These are phyloP conservation scores for Mytilinidion resinicola DNA, from an alignment of 495 filamentous ascomycete species.

Conservation along the genomic window DNA sequence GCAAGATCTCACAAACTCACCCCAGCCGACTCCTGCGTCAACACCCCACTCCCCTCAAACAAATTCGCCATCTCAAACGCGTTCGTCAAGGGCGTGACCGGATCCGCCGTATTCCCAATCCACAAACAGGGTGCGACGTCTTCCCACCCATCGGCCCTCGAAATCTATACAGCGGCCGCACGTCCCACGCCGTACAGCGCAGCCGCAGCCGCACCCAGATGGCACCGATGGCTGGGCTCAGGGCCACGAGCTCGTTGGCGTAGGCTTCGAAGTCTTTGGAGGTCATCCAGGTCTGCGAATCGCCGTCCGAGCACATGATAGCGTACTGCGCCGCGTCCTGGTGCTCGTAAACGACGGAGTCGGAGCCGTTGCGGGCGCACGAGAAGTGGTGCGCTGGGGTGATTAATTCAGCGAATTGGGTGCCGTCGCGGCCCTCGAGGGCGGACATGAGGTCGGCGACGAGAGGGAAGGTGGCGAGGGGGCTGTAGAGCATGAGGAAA, in stretches of 20 bases:
- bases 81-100: slow-evolving; percentile 46
- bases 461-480: slow-evolving; percentile 50
- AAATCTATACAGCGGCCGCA: slow-evolving; percentile 54
- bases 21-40: slow-evolving; percentile 51
- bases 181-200: slow-evolving; percentile 42
- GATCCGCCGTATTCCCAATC: slow-evolving; percentile 51
- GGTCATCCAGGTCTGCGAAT: slow-evolving; percentile 39
- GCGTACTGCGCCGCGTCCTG: slow-evolving; percentile 36
- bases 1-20: slow-evolving; percentile 20
- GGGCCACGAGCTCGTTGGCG: slow-evolving; percentile 40
- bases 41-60: slow-evolving; percentile 47
- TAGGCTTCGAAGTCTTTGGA: slow-evolving; percentile 43
- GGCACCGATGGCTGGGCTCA: slow-evolving; percentile 49
- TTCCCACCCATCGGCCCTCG: slow-evolving; percentile 43
- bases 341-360: neutral
- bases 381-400: slow-evolving; percentile 18
- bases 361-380: slow-evolving; percentile 20
- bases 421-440: slow-evolving; percentile 41
- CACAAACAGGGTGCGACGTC: slow-evolving; percentile 51
- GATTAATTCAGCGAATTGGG: slow-evolving; percentile 43
- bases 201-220: slow-evolving; percentile 53
- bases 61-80: slow-evolving; percentile 45
- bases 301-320: slow-evolving; percentile 59
- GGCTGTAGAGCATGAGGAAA: slow-evolving; percentile 51
- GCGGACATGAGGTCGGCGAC: slow-evolving; percentile 50